Percentiles rank a stretch among this genome's conserved stretches.
These are phyloP conservation scores for Teunomyces panamensis DNA, from an alignment of 805 yeast genomes.

Conservation along the genomic window DNA sequence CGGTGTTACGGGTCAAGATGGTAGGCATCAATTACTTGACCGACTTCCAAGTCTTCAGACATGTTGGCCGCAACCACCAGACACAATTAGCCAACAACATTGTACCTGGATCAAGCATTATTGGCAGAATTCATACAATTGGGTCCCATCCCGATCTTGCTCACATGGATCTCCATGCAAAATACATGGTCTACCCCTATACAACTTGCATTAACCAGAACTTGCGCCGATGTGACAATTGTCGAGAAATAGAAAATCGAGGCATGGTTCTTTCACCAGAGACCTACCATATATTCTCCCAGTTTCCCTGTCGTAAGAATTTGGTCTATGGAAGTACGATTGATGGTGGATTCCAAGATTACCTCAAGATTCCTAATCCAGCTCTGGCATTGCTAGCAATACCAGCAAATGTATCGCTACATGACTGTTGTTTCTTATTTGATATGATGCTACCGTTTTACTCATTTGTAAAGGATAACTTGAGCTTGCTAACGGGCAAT, in stretches of 20 bases:
- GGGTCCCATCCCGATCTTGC: slow-evolving; percentile 4
- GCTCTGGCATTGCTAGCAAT: slow-evolving; percentile 22
- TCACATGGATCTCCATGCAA: slow-evolving; percentile 9
- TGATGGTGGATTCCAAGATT: slow-evolving; percentile 42
- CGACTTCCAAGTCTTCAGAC: slow-evolving; percentile 22
- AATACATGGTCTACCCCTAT: slow-evolving; percentile 33
- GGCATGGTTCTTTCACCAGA: neutral
- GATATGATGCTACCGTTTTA: slow-evolving; percentile 38
- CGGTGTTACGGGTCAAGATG: slow-evolving; percentile 24
- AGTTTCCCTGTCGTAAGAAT: slow-evolving; percentile 20
- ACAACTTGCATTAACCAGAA: slow-evolving; percentile 30
- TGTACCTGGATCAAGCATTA: slow-evolving; percentile 34
- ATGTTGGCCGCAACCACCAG: slow-evolving; percentile 1
- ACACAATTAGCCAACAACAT: slow-evolving; percentile 4
- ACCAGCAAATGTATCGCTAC: slow-evolving; percentile 31
- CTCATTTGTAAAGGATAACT: slow-evolving; percentile 20
- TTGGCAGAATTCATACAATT: slow-evolving; percentile 24
- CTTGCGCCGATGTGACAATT: slow-evolving; percentile 16
- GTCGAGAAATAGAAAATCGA: slow-evolving; percentile 8
- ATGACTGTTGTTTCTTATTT: slow-evolving; percentile 33
- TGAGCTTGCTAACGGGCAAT: slow-evolving; percentile 11
- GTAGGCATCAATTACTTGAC: slow-evolving; percentile 24
- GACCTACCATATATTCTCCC: slow-evolving; percentile 11
- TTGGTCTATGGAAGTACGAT: slow-evolving; percentile 31
- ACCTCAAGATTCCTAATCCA: slow-evolving; percentile 25